phyloP scores from a whole-genome alignment of 1,284 basidiomycete genomes.

The Hymenochaete sp. region DNA sequence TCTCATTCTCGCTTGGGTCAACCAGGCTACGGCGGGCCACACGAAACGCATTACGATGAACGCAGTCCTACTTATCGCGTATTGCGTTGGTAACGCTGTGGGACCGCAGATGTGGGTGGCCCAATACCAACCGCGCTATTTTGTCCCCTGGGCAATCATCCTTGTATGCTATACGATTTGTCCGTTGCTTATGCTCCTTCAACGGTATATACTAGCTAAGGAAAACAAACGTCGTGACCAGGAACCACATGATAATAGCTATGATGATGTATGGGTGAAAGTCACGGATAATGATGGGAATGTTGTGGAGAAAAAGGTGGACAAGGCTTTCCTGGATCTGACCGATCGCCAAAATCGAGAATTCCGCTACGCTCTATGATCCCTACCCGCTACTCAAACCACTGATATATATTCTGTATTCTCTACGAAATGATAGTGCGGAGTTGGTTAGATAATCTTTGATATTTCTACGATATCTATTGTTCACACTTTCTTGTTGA shows the following conservation, averaged over 20 bases:
- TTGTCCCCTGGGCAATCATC: constrained; percentile 59
- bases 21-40: constrained; percentile 62
- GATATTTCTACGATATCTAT: too few species aligned
- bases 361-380: constrained; percentile 49
- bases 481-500: too few species aligned
- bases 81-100: constrained; percentile 60
- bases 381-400: too few species aligned
- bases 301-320: constrained; percentile 44
- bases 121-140: constrained; percentile 55
- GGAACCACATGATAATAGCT: constrained; percentile 46
- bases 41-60: constrained; percentile 67
- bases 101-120: constrained; percentile 70
- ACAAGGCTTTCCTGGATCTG: constrained; percentile 63
- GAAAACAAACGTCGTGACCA: constrained; percentile 59
- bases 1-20: constrained; percentile 62
- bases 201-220: constrained; percentile 45
- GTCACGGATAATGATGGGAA: constrained; percentile 41
- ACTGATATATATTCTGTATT: too few species aligned
- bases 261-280: constrained; percentile 57
- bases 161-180: constrained; percentile 45
- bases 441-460: too few species aligned
- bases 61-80: constrained; percentile 61
- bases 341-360: constrained; percentile 59
- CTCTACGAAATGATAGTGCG: too few species aligned
- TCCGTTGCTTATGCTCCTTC: constrained; percentile 39